Conservation (phyloP, 352 stramenopile genomes). For the Phytopythium litorale region DNA sequence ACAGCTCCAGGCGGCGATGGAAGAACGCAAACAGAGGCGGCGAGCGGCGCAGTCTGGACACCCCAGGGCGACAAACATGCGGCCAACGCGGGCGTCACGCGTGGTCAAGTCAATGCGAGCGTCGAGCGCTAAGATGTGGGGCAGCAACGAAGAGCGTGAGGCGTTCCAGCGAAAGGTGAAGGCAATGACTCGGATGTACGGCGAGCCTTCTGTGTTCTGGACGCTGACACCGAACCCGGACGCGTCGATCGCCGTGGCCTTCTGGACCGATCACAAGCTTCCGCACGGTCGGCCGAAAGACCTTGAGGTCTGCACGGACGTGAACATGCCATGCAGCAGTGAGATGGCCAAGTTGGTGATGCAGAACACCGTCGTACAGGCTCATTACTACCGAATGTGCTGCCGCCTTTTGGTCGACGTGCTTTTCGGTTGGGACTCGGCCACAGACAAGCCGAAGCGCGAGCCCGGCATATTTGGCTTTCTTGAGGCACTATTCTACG, state of each 20-base stretch:
- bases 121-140: conserved; percentile 19
- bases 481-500: conserved; percentile 17
- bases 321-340: conserved; percentile 3
- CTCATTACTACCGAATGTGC: conserved; percentile 10
- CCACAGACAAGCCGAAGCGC: conserved; percentile 14
- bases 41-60: not conserved
- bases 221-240: conserved; percentile 32
- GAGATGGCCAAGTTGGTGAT: not conserved
- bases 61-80: too few relatives aligned
- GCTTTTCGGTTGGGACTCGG: conserved; percentile 9
- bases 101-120: conserved; percentile 13
- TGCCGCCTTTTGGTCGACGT: conserved; percentile 4
- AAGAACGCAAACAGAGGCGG: not conserved
- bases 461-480: conserved; percentile 16
- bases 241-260: conserved; percentile 14
- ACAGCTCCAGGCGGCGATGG: conserved; percentile 7
- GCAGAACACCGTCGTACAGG: conserved; percentile 8
- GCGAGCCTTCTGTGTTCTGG: conserved; percentile 22
- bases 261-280: conserved; percentile 14
- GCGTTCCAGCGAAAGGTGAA: conserved; percentile 13
- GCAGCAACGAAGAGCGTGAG: conserved; percentile 20
- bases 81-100: too few relatives aligned
- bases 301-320: not conserved
- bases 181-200: conserved; percentile 14
- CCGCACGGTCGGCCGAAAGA: conserved; percentile 8